A percentile compares a stretch with the other conserved stretches of the same genome.
Evolutionary conservation across 2,329 filamentous ascomycete species (phyloP).

Genomic region (Ophiosphaerella korrae): DNA sequence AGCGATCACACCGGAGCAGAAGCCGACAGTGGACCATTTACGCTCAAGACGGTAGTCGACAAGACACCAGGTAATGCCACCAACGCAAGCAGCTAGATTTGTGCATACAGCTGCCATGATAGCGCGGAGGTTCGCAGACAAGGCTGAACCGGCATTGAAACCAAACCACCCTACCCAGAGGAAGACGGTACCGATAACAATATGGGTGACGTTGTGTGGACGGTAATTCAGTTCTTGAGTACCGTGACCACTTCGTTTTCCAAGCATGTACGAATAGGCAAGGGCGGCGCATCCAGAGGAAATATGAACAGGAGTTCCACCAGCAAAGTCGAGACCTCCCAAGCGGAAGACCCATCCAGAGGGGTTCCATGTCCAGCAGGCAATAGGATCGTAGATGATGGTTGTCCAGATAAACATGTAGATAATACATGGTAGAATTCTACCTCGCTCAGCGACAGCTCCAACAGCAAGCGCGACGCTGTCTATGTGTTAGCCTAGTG

Average conservation of each 20-base stretch:
- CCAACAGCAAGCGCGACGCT: slow-evolving; percentile 83
- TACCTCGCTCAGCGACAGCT: slow-evolving; percentile 83
- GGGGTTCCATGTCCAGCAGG: slow-evolving; percentile 94
- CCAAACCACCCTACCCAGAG: slow-evolving; percentile 96
- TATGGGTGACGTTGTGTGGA: slow-evolving; percentile 90
- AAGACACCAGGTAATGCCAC: slow-evolving; percentile 87
- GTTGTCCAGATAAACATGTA: slow-evolving; percentile 96
- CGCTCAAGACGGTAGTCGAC: slow-evolving; percentile 86
- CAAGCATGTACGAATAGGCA: slow-evolving; percentile 89
- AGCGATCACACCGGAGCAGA: slow-evolving; percentile 88
- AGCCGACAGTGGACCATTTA: slow-evolving; percentile 92
- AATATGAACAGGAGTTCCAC: slow-evolving; percentile 89
- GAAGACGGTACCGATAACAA: slow-evolving; percentile 90
- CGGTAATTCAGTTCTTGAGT: slow-evolving; percentile 90
- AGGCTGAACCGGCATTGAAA: slow-evolving; percentile 86
- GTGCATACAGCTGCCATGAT: slow-evolving; percentile 87
- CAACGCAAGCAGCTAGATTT: slow-evolving; percentile 81
- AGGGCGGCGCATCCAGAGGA: slow-evolving; percentile 81
- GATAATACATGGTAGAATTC: slow-evolving; percentile 84
- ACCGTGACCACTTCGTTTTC: slow-evolving; percentile 81
- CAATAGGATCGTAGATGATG: slow-evolving; percentile 88
- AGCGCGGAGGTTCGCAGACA: slow-evolving; percentile 80
- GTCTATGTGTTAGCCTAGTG: slow-evolving; percentile 11
- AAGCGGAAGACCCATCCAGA: slow-evolving; percentile 78
- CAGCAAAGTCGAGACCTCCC: slow-evolving; percentile 86